Percentiles rank a stretch among this genome's conserved stretches.
phyloP scores from a whole-genome alignment of 116 monocot species.

The Phalaenopsis hybrid region DNA sequence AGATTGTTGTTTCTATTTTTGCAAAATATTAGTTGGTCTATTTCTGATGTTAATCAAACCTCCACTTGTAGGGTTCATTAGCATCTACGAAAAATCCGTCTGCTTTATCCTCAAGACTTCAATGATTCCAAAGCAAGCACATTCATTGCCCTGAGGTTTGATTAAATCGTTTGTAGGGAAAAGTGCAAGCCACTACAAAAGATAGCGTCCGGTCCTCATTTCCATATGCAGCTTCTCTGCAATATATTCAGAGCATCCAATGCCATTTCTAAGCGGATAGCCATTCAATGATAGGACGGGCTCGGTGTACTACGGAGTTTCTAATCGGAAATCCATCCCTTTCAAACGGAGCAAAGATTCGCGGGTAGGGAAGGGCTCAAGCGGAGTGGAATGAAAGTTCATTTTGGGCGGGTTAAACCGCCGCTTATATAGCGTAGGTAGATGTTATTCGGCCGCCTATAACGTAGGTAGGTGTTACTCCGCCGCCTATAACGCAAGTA shows the following conservation, averaged over 20 bases:
- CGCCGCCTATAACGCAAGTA: too few relatives aligned
- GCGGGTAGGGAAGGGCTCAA: not conserved
- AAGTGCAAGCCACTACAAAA: not conserved
- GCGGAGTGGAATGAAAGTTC: too few relatives aligned
- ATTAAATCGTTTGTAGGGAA: not conserved
- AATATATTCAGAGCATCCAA: not conserved
- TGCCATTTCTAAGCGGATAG: not conserved
- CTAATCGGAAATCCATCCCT: not conserved
- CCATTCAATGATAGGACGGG: not conserved
- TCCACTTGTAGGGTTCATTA: too few relatives aligned
- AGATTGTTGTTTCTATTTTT: too few relatives aligned
- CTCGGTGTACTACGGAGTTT: not conserved
- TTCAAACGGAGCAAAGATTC: not conserved
- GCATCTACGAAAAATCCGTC: too few relatives aligned
- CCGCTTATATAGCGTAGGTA: too few relatives aligned
- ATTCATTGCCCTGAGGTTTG: not conserved
- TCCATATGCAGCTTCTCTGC: not conserved
- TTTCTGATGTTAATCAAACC: too few relatives aligned
- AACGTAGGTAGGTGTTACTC: too few relatives aligned
- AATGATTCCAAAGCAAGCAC: not conserved
- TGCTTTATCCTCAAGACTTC: not conserved
- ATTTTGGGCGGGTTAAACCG: too few relatives aligned
- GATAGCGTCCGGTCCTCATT: not conserved
- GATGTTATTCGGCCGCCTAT: too few relatives aligned
- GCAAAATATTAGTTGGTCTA: too few relatives aligned